Evolutionary conservation across 208 protist genomes (phyloP), one percentile per base, ranked within the genome.

Genomic region (Trypanosoma lewisi): DNA sequence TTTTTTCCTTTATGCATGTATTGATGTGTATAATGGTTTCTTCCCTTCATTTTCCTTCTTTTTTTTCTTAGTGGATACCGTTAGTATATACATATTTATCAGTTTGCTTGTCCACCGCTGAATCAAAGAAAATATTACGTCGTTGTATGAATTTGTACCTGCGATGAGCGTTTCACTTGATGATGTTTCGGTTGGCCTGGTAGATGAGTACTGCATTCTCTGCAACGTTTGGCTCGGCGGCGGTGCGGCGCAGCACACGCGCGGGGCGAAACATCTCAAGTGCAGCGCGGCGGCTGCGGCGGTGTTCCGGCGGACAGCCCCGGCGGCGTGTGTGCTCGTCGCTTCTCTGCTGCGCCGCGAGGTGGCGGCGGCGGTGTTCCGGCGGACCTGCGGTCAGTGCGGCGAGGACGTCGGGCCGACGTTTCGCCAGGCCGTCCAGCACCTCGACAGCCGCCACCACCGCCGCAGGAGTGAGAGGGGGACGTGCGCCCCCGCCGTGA

Each of bases 171-270:
- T n/a, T 23, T 47, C 9, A 47, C 42, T 47, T 4, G 42, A 47
- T 16, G 42, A 47, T 14, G 42, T 21, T 47, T 47, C 42, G n/a
- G 42, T 47, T 7, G 42, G 42, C 5, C 42, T 65, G 12, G n/a
- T 65, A 11, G 30, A 42, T 17, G 59, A 65, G 16, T 65, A 33
- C 23, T 65, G 59, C 48, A n/a, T 65, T 34, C 37, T 65, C 45
- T 65, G 59, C 37, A 65, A 65, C 23, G 47, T 65, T 3, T 65
- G 59, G 59, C 30, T 65, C 7, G 48, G 48, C 2, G 59, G 59
- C 31, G 47, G 19, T 28, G 44, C 12, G 19, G 30, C 47, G 11
- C 44, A 53, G 47, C 59, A 65, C 34, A 31, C 36, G 31, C 23
- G 30, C 17, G 59, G 59, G 6, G 28, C 33, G 17, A 50, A 53